Evolutionary conservation across 1,284 basidiomycete species (phyloP), one percentile per base, ranked within the genome.

Genomic region (Irpex sp.): DNA sequence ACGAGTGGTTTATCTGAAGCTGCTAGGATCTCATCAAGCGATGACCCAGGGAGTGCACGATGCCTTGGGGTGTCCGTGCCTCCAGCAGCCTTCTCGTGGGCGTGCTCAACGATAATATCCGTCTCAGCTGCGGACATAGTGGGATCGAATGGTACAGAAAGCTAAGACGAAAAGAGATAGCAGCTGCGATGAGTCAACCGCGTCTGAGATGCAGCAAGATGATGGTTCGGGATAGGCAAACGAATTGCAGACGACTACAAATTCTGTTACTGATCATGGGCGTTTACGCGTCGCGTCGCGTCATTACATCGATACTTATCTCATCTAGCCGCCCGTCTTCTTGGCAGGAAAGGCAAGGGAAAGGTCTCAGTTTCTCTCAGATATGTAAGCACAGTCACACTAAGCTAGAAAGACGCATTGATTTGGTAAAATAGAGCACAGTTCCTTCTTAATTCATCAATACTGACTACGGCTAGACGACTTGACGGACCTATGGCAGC

Each of bases 1-100:
- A 92, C 87, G 55, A 86, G 72, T 12, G 80, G 79, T 61, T 71
- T 72, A 45, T 65, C 59, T 4, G 56, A 59, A n/a, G 59, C 47
- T 9, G 60, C 39, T 3, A 61, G 23, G 51, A 64, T 57, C 56
- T 57, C 59, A 9, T 63, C 66, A 2, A 65, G 28, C 5, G 64
- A 61, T 9, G 64, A 61, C 23, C 64, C 66, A 3, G 64, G 58
- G 9, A 59, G 56, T 3, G 65, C 65, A 42, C 58, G 58, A 53
- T 66, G 67, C 12, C 64, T 39, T 9, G 67, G 63, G 18, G 61
- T 63, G 52, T 63, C 58, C 18, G 51, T 48, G 12, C 64, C 61
- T 28, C 52, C 52, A 12, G 59, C 42, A 35, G 58, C 28, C 12
- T 61, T n/a, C 42, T 64, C 62, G 28, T 63, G 63, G 16, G 63